These are phyloP conservation scores for Boletus patriciae DNA, from an alignment of 768 basidiomycete species.

Conservation along the genomic window DNA sequence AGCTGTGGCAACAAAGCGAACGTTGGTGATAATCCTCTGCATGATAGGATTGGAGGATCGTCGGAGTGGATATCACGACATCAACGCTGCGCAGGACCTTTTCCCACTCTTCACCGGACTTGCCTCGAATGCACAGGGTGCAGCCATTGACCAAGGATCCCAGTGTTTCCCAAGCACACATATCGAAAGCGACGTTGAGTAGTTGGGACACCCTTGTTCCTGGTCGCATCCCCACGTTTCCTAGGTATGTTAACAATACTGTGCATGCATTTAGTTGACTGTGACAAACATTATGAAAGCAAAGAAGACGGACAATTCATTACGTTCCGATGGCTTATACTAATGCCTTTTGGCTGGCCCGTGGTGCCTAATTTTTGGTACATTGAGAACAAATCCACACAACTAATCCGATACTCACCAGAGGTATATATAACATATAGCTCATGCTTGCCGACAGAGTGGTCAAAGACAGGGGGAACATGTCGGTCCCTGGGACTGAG, in stretches of 20 bases:
- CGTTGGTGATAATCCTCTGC: not conserved
- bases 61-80: not conserved
- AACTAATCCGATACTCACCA: not conserved
- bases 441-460: too few relatives aligned
- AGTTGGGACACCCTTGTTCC: not conserved
- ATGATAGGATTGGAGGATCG: not conserved
- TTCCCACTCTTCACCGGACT: not conserved
- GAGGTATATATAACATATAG: not conserved
- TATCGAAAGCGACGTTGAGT: not conserved
- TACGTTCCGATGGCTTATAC: not conserved
- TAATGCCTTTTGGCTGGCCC: not conserved
- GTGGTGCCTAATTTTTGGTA: not conserved
- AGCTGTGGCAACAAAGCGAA: not conserved
- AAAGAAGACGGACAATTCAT: not conserved
- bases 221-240: not conserved
- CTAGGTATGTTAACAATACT: not conserved
- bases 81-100: not conserved
- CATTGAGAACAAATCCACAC: not conserved
- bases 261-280: not conserved
- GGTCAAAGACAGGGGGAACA: too few relatives aligned
- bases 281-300: not conserved
- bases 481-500: too few relatives aligned
- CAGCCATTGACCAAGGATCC: not conserved
- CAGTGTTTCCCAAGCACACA: not conserved
- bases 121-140: not conserved